These are phyloP conservation scores for Gnomoniopsis sp. DNA, from an alignment of 2,329 filamentous ascomycete genomes.

Conservation along the genomic window DNA sequence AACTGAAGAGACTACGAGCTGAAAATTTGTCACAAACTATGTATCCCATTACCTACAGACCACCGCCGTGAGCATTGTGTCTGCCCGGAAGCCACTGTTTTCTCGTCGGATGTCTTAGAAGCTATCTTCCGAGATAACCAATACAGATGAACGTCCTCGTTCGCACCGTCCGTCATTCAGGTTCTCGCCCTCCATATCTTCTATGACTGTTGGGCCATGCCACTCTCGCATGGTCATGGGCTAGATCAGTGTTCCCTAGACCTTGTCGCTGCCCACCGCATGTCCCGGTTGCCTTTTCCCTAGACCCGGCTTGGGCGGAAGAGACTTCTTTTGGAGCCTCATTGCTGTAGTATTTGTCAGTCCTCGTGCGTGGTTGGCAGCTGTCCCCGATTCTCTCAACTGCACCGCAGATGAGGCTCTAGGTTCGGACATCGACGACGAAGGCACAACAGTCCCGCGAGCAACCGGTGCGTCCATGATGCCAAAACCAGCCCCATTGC, in stretches of 20 bases:
- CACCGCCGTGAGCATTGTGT: neutral
- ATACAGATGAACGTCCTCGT: neutral
- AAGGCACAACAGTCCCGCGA: neutral
- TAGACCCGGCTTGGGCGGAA: constrained; percentile 13
- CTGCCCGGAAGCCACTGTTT: neutral
- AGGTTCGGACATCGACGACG: neutral
- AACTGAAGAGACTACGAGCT: neutral
- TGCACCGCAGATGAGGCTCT: neutral
- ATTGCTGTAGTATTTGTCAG: neutral
- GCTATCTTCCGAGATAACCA: neutral
- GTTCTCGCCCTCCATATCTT: neutral
- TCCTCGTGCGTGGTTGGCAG: neutral
- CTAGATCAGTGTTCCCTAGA: constrained; percentile 16
- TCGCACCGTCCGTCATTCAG: neutral
- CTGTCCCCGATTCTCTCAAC: neutral
- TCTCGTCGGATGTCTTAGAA: neutral
- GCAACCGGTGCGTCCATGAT: neutral
- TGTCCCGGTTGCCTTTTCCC: constrained; percentile 5
- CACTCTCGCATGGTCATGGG: neutral
- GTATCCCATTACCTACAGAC: neutral
- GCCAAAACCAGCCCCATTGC: constrained; percentile 15
- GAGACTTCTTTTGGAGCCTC: constrained; percentile 9
- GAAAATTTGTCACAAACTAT: neutral
- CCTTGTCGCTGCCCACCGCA: constrained; percentile 7
- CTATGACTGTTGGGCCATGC: neutral